Conservation (phyloP, 2,329 filamentous ascomycete genomes). For the Fusarium abutilonis region DNA sequence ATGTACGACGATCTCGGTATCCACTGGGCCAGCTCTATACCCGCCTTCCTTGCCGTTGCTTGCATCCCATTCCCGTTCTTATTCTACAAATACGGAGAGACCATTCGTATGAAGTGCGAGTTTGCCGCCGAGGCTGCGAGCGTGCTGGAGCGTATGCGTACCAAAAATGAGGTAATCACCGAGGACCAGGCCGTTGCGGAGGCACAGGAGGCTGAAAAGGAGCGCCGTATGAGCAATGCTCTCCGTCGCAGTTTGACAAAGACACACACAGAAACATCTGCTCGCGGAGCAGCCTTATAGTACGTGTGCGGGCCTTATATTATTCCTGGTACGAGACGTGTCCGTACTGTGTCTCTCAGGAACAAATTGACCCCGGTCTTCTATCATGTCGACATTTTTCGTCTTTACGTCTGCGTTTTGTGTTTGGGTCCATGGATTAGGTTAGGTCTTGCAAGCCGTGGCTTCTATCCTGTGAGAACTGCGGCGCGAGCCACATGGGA, state of each 20-base stretch:
- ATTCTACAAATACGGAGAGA: conserved; percentile 75
- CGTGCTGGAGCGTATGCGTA: conserved; percentile 61
- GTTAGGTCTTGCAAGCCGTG: background rate
- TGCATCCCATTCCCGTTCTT: conserved; percentile 80
- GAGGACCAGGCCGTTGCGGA: conserved; percentile 45
- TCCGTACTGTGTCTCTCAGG: background rate
- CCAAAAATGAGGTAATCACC: conserved; percentile 44
- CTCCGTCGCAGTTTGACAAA: conserved; percentile 35
- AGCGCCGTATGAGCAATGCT: conserved; percentile 40
- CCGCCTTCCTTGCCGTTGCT: conserved; percentile 76
- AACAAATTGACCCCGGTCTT: background rate
- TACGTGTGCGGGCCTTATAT: background rate
- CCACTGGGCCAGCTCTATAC: conserved; percentile 79
- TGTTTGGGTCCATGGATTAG: too few relatives aligned
- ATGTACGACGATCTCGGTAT: conserved; percentile 71
- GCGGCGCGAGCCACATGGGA: background rate
- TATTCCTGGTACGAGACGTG: background rate
- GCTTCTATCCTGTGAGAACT: background rate
- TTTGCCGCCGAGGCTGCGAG: conserved; percentile 73
- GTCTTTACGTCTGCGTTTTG: background rate
- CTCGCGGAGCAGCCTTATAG: background rate
- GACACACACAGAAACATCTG: conserved; percentile 12
- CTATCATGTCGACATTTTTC: background rate
- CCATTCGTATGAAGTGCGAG: conserved; percentile 73
- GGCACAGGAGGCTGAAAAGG: conserved; percentile 42